These are phyloP conservation scores for Penicillium samsonianum DNA, from an alignment of 495 filamentous ascomycete genomes.

Conservation along the genomic window DNA sequence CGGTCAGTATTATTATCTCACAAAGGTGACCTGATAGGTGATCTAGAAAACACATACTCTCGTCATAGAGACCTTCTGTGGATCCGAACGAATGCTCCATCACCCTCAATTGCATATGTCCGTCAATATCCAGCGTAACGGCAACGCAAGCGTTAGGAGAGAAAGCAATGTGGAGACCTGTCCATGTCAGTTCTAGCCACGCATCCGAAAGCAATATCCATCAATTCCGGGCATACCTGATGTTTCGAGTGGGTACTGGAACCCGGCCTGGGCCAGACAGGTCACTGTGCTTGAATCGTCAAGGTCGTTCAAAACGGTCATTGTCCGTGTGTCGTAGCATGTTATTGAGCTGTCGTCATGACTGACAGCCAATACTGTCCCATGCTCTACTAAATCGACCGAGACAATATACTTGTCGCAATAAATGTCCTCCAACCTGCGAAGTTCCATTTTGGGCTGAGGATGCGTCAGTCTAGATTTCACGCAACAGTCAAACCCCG, in stretches of 20 bases:
- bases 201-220: neutral
- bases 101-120: constrained; percentile 60
- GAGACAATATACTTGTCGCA: constrained; percentile 69
- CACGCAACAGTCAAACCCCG: neutral
- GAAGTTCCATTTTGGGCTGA: constrained; percentile 62
- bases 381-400: constrained; percentile 63
- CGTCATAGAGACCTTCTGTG: constrained; percentile 40
- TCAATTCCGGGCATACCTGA: constrained; percentile 27
- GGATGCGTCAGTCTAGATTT: constrained; percentile 16
- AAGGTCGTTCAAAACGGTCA: constrained; percentile 63
- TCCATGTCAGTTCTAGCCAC: neutral
- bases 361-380: constrained; percentile 65
- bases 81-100: constrained; percentile 56
- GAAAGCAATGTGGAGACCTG: constrained; percentile 66
- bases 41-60: constrained; percentile 33
- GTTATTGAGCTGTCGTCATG: constrained; percentile 77
- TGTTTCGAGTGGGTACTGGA: constrained; percentile 55
- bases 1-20: constrained; percentile 18
- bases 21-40: neutral
- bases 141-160: constrained; percentile 74
- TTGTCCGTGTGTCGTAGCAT: constrained; percentile 71
- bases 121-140: constrained; percentile 64
- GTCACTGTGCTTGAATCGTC: constrained; percentile 64
- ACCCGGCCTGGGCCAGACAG: constrained; percentile 70
- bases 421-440: constrained; percentile 63